Evolutionary conservation across 1,284 basidiomycete species (phyloP).

Genomic region (Crocinoboletus sp.): DNA sequence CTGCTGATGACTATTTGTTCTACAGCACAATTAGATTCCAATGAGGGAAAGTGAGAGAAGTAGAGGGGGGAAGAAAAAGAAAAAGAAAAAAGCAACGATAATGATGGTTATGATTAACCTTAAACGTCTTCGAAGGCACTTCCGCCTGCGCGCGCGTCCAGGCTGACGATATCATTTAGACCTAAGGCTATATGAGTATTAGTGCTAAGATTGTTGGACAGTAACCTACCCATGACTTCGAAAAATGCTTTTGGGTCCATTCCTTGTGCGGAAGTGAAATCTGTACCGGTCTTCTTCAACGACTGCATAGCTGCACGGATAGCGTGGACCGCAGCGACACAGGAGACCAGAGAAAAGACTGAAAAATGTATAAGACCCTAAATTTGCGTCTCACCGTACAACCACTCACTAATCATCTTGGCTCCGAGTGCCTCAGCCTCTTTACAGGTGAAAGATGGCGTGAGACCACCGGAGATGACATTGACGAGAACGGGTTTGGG

Average conservation of each 20-base stretch:
- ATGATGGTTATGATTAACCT: slow-evolving; percentile 5
- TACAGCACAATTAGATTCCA: slow-evolving; percentile 13
- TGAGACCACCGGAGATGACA: slow-evolving; percentile 72
- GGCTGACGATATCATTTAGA: slow-evolving; percentile 49
- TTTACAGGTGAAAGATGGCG: slow-evolving; percentile 63
- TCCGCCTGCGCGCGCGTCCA: slow-evolving; percentile 60
- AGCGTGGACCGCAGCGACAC: slow-evolving; percentile 68
- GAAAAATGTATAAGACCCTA: neutral
- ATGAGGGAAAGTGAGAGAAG: neutral
- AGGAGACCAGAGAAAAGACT: slow-evolving; percentile 69
- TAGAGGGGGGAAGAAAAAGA: neutral
- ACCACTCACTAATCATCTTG: slow-evolving; percentile 65
- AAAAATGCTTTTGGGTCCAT: slow-evolving; percentile 78
- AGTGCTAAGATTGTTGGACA: neutral
- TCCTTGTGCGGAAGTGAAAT: slow-evolving; percentile 60
- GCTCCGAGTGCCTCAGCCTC: slow-evolving; percentile 68
- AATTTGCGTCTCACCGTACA: neutral
- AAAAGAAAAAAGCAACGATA: neutral
- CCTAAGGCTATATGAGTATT: slow-evolving; percentile 32
- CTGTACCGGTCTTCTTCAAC: slow-evolving; percentile 71
- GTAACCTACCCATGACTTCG: slow-evolving; percentile 57
- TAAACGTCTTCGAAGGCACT: slow-evolving; percentile 50
- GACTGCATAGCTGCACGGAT: slow-evolving; percentile 69
- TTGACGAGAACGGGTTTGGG: slow-evolving; percentile 76
- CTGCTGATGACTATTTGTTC: slow-evolving; percentile 21